Evolutionary conservation across 1,284 basidiomycete genomes (phyloP).

Genomic region (Marasmius oreades): DNA sequence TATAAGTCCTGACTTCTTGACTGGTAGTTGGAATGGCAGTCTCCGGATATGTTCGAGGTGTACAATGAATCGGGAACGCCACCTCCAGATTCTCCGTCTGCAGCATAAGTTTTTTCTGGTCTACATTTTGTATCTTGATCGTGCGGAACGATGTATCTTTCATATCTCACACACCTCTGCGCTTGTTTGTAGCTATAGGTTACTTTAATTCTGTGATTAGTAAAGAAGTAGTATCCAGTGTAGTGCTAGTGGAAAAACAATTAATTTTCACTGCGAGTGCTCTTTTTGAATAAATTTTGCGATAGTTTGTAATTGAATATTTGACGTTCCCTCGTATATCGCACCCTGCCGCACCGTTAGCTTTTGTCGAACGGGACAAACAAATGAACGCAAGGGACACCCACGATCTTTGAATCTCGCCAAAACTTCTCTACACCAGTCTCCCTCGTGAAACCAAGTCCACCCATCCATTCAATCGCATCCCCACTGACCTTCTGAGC

Average conservation of each 20-base stretch:
- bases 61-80: too few species aligned
- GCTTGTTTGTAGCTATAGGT: too few species aligned
- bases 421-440: slow-evolving; percentile 81
- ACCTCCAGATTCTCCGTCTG: too few species aligned
- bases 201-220: too few species aligned
- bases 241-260: neutral
- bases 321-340: slow-evolving; percentile 94
- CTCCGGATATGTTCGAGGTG: neutral
- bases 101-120: too few species aligned
- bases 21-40: neutral
- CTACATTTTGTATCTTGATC: too few species aligned
- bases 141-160: too few species aligned
- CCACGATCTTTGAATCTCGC: slow-evolving; percentile 85
- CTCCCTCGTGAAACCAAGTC: slow-evolving; percentile 76
- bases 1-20: neutral
- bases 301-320: slow-evolving; percentile 97
- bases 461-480: slow-evolving; percentile 98
- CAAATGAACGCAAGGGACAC: slow-evolving; percentile 25
- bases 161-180: too few species aligned
- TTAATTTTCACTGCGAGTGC: slow-evolving; percentile 31
- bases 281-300: slow-evolving; percentile 88
- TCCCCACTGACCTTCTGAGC: slow-evolving; percentile 85
- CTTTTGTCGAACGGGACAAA: neutral
- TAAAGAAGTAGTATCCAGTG: too few species aligned
- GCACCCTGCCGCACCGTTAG: slow-evolving; percentile 56